Evolutionary conservation across 805 yeast genomes (phyloP), one percentile per base, ranked within the genome.

Genomic region (Metschnikowia henanensis): DNA sequence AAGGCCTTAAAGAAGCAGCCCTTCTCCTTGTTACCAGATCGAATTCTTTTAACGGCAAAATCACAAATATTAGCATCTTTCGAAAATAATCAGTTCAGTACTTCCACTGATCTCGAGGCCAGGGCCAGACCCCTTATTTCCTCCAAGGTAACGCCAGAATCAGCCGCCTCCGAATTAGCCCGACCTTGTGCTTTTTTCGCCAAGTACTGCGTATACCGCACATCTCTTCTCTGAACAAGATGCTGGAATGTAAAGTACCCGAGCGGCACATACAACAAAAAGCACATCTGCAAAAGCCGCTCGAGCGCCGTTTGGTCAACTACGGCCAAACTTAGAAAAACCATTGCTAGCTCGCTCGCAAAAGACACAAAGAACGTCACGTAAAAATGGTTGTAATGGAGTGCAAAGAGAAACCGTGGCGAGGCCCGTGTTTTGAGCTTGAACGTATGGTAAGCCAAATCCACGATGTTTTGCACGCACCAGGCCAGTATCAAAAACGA

Each of bases 401-500:
- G 56, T 66, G 70, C 62, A 42, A 66, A 65, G 20, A 70, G 54
- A 45, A 61, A 59, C 22, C 43, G 38, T 1, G 76, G 75, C 12
- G 73, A 56, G 2, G 64, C 39, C 41, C 62, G 56, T 2, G 74
- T 66, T 46, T 66, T 69, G 22, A 61, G 49, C 44, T 52, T 59
- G 53, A 70, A 71, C 5, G 70, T 50, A 46, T 68, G 58, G 53
- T 68, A 72, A 4, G 58, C 49, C 44, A 49, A 66, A 47, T 70
- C 67, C 16, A 70, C 56, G 19, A 66, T 39, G 42, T 65, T 50
- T 35, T 57, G 55, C 22, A 59, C n/a, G 42, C 72, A 61, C 74
- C 74, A 71, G 18, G 66, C 49, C 10, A 56, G 7, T 5, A 72
- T 68, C 41, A 72, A 57, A 8, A 67, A 47, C 16, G 75, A 66